Percentiles rank a stretch among this genome's conserved stretches.
Conservation (phyloP, 768 basidiomycete genomes). For the Leccinum truebloodii region DNA sequence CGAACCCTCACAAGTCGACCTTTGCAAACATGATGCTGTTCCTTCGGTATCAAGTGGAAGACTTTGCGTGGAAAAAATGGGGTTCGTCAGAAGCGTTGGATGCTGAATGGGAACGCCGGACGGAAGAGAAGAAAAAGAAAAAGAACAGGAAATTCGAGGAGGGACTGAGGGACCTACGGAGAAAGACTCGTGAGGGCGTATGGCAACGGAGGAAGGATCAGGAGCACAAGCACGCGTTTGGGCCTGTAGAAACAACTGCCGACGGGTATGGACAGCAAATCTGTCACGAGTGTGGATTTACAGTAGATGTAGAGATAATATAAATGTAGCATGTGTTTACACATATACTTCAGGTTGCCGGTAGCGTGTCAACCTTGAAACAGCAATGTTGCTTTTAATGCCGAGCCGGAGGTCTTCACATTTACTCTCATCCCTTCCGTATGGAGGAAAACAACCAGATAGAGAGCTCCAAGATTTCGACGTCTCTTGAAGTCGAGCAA, state of each 20-base stretch:
- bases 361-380: not conserved
- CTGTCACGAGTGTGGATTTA: constrained; percentile 90
- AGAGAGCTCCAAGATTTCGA: constrained; percentile 69
- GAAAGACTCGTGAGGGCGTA: constrained; percentile 82
- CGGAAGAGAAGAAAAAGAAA: constrained; percentile 81
- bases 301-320: constrained; percentile 84
- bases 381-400: not conserved
- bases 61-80: constrained; percentile 98
- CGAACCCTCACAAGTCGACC: constrained; percentile 92
- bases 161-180: constrained; percentile 78
- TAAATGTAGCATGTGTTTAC: constrained; percentile 32
- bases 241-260: constrained; percentile 50
- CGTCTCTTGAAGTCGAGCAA: constrained; percentile 75
- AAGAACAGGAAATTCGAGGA: constrained; percentile 96
- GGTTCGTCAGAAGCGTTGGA: constrained; percentile 91
- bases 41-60: constrained; percentile 90
- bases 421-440: not conserved
- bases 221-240: constrained; percentile 87
- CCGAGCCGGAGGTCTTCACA: not conserved
- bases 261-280: constrained; percentile 67
- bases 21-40: constrained; percentile 99
- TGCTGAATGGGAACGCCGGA: constrained; percentile 78
- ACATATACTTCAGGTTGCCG: not conserved
- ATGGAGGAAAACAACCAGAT: constrained; percentile 47
- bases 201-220: constrained; percentile 87